Evolutionary conservation across 148 eudicot genomes (phyloP).

Genomic region (Silene conica): DNA sequence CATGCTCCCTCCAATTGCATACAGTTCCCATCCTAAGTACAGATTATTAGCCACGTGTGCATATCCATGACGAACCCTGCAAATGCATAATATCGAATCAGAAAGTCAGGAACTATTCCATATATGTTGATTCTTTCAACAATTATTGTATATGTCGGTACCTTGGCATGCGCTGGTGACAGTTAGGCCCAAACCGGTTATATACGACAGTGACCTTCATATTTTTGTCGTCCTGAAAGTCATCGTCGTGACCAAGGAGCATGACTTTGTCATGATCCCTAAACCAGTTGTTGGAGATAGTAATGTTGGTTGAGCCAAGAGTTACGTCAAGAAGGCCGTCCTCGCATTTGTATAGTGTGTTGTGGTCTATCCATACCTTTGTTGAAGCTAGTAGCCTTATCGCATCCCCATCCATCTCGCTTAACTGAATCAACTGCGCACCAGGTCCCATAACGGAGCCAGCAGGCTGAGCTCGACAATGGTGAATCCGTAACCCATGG

Average conservation of each 20-base stretch:
- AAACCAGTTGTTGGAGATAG: constrained; percentile 83
- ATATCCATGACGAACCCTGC: constrained; percentile 75
- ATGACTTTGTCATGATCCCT: constrained; percentile 73
- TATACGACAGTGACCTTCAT: constrained; percentile 85
- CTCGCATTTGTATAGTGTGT: constrained; percentile 49
- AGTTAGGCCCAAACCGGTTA: constrained; percentile 75
- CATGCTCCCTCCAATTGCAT: constrained; percentile 92
- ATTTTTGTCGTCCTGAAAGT: constrained; percentile 46
- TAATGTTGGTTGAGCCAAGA: constrained; percentile 60
- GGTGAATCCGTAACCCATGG: constrained; percentile 63
- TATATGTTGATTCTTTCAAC: no score
- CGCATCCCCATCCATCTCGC: constrained; percentile 59
- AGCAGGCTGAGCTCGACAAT: constrained; percentile 45
- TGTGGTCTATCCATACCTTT: constrained; percentile 84
- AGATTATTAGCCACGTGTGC: constrained; percentile 94
- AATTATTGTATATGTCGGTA: constrained; percentile 1
- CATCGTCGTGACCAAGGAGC: constrained; percentile 86
- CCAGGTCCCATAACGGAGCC: constrained; percentile 54
- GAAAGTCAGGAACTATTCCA: no score
- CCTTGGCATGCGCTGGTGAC: constrained; percentile 91
- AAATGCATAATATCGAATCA: constrained; percentile 12
- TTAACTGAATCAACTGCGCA: constrained; percentile 26
- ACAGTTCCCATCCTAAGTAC: constrained; percentile 71
- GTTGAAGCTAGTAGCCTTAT: constrained; percentile 42
- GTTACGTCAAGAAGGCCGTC: constrained; percentile 87